Percentiles rank a stretch among this genome's conserved stretches.
Conservation (phyloP, 768 basidiomycete genomes). For the Suillus cothurnatus region DNA sequence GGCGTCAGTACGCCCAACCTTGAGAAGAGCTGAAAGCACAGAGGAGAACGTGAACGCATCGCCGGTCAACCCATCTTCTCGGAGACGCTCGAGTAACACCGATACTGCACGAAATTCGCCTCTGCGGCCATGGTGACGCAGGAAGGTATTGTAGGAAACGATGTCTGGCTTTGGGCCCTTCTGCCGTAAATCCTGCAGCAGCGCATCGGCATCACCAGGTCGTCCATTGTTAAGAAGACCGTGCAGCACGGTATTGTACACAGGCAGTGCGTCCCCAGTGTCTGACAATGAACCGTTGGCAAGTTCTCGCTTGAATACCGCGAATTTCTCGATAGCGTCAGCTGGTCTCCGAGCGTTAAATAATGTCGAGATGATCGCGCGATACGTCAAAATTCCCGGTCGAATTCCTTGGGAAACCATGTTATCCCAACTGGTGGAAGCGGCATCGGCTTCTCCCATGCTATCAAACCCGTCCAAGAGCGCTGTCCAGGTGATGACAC, state of each 20-base stretch:
- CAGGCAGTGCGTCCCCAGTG: conserved; percentile 37
- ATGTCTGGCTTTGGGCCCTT: conserved; percentile 68
- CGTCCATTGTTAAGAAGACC: conserved; percentile 56
- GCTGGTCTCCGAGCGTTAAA: conserved; percentile 52
- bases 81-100: conserved; percentile 57
- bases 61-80: conserved; percentile 54
- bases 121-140: conserved; percentile 65
- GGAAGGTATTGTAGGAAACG: conserved; percentile 79
- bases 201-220: conserved; percentile 40
- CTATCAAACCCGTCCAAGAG: conserved; percentile 65
- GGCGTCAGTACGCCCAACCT: conserved; percentile 67
- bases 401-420: conserved; percentile 59
- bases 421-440: conserved; percentile 60
- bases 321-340: conserved; percentile 55
- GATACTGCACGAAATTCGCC: conserved; percentile 67
- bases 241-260: conserved; percentile 78
- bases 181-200: conserved; percentile 48
- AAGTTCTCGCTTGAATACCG: conserved; percentile 44
- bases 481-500: conserved; percentile 67
- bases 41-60: conserved; percentile 90
- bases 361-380: conserved; percentile 66
- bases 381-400: conserved; percentile 67
- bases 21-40: conserved; percentile 76
- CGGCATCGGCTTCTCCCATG: conserved; percentile 51
- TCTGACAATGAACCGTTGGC: conserved; percentile 22